Percentiles rank a stretch among this genome's conserved stretches.
Evolutionary conservation across 441 rosid species (phyloP).

Genomic region (Manihot esculenta): DNA sequence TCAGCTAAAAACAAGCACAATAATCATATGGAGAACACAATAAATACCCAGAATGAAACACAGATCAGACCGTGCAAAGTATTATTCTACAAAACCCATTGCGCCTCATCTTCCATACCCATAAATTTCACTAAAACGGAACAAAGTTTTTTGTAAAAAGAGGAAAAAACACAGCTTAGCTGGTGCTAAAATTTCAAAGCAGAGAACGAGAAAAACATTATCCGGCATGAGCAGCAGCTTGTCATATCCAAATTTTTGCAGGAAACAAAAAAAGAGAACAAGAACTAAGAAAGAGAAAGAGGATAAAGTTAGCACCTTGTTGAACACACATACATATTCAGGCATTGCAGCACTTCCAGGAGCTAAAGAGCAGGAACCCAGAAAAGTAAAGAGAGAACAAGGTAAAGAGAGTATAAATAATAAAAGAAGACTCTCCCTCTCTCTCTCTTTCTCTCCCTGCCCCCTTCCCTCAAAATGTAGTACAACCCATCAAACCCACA

Average conservation of each 20-base stretch:
- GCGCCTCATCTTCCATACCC: not conserved
- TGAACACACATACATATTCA: conserved; percentile 50
- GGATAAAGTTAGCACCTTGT: conserved; percentile 59
- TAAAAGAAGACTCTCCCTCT: not conserved
- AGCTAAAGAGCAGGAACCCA: conserved; percentile 5
- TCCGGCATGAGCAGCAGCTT: not conserved
- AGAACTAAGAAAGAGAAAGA: no score
- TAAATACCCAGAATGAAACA: not conserved
- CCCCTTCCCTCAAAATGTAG: not conserved
- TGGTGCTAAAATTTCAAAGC: not conserved
- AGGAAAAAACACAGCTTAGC: no score
- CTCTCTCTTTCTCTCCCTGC: no score
- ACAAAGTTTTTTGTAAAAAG: no score
- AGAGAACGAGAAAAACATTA: not conserved
- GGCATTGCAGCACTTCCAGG: conserved; percentile 43
- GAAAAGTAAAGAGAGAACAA: not conserved
- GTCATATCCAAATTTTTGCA: not conserved
- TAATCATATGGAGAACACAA: not conserved
- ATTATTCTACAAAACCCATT: conserved; percentile 15
- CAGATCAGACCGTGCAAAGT: conserved; percentile 33
- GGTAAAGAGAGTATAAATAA: not conserved
- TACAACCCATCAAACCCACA: not conserved
- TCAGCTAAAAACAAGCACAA: not conserved
- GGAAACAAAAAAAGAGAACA: no score
- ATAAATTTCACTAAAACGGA: conserved; percentile 14